Base-by-base conservation (phyloP, 805 yeast species). In the Teunomyces panamensis region DNA sequence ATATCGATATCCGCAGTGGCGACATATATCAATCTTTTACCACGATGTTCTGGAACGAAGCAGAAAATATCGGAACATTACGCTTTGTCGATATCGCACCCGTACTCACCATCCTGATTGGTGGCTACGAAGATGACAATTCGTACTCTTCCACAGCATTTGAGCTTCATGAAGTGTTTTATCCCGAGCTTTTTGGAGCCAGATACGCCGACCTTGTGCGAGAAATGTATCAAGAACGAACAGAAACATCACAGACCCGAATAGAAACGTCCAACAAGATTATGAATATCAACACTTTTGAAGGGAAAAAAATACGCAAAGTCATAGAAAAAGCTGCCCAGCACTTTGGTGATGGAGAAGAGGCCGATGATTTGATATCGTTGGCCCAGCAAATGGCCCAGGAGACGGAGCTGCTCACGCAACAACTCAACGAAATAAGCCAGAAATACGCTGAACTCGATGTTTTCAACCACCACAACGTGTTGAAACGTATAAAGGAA, bases 1-100 rank as follows among this genome's bases (percentile, higher is more conserved):
- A 73, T 28, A 29, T 48, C 9, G 75, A 70, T 9, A 42, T 54
- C 6, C 52, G 71, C 30, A 46, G 53, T 11, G 13, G 52, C 2
- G 58, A 58, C 17, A 54, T 73, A n/a, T 64, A 66, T 43, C 65
- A 60, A 30, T 51, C 72, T 1, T 59, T 73, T 45, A 63, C 68
- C 49, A 64, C 60, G 41, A 55, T 71, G 48, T 68, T 73, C 46
- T 72, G 77, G 76, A 63, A 58, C 27, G 61, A 56, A 34, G 63
- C 63, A 27, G 68, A 63, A 24, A 50, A 49, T 33, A 43, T 68
- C 5, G 71, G 72, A 4, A 53, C 48, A 29, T 59, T 70, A 30
- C 53, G 62, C 39, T 65, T 68, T 39, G 53, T 52, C 14, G 44
- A 53, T 5, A 53, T 68, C 30, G 65, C 73, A 0, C 66, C 69